Base-by-base conservation (phyloP, 2,329 filamentous ascomycete species). In the Penicillium glabrum region DNA sequence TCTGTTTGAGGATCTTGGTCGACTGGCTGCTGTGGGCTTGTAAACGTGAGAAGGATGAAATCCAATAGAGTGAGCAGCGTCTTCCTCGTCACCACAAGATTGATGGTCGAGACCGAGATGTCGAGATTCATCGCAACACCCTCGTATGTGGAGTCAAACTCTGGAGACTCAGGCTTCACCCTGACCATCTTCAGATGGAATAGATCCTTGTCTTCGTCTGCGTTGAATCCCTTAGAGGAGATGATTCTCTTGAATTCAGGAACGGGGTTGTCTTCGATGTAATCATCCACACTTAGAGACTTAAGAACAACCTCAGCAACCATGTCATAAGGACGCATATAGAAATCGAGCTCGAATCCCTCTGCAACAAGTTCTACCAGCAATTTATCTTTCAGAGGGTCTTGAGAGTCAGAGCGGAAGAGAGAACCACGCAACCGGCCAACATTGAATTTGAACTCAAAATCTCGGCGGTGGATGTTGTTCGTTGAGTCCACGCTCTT, bases 181-280 rank as follows among this genome's bases (percentile, higher is more conserved):
- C 89, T 91, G 58, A 91, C 83, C 67, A 96, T 96, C 68, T 93
- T 96, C 66, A 99, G 83, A 51, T 88, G 86, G 64, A 99, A 90
- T 13, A 99, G 83, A 65, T 96, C 86, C 60, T 86, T 91, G 58
- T 90, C 85, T 59, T 90, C 87, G 57, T 89, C 85, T 46, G 88
- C 76, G 54, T 82, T 78, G 41, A 82, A 83, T 26, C 89, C 86
- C 68, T 96, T 93, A 1, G 95, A 97, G 0, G 93, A 96, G n/a
- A 99, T 86, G 50, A 99, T 96, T 26, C 93, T 93, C 75, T 95
- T 96, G 80, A 99, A 99, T 68, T 98, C 93, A 8, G 89, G 88
- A 23, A 90, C 80, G 0, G 92, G 87, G 53, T 93, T 89, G 62
- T 95, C 82, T 64, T 90, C 93, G 9, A 99, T 93, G 69, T 98